Conservation (phyloP, 352 stramenopile genomes). For the Globisporangium uncinulatum region DNA sequence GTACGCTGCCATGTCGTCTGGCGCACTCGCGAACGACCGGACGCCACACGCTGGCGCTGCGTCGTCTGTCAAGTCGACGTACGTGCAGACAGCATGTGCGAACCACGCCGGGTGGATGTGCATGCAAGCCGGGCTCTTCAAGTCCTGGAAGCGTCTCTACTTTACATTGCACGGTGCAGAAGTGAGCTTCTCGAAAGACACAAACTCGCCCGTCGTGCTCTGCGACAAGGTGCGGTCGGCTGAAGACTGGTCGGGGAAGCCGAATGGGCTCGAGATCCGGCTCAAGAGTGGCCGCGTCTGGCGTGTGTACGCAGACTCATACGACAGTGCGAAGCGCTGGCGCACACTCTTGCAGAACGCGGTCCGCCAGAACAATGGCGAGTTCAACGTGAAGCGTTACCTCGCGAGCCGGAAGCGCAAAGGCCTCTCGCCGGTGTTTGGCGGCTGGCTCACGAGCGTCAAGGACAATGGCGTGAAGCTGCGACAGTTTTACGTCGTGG, state of each 20-base stretch:
- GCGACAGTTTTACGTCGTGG: slow-evolving; percentile 74
- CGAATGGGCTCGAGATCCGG: slow-evolving; percentile 61
- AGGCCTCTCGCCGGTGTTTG: slow-evolving; percentile 60
- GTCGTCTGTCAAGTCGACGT: slow-evolving; percentile 62
- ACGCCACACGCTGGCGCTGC: slow-evolving; percentile 18
- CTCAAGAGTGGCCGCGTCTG: slow-evolving; percentile 64
- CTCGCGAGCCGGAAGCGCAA: slow-evolving; percentile 59
- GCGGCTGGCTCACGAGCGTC: slow-evolving; percentile 71
- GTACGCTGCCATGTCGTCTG: slow-evolving; percentile 66
- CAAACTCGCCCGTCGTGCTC: slow-evolving; percentile 53
- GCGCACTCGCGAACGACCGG: slow-evolving; percentile 39
- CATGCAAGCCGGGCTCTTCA: slow-evolving; percentile 75
- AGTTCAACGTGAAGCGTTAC: slow-evolving; percentile 68
- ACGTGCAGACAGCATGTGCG: slow-evolving; percentile 59
- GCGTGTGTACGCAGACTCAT: slow-evolving; percentile 68
- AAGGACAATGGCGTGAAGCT: slow-evolving; percentile 28
- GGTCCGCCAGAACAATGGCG: slow-evolving; percentile 34
- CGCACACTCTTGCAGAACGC: slow-evolving; percentile 53
- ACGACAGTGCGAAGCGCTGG: slow-evolving; percentile 74
- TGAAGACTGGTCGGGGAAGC: slow-evolving; percentile 64
- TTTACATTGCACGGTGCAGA: slow-evolving; percentile 76
- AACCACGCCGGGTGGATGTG: slow-evolving; percentile 81
- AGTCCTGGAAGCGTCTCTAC: slow-evolving; percentile 76
- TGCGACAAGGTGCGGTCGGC: slow-evolving; percentile 56
- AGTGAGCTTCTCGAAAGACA: slow-evolving; percentile 65